Evolutionary conservation across 2,329 filamentous ascomycete genomes (phyloP).

Genomic region (Pseudopyrenochaeta lycopersici): DNA sequence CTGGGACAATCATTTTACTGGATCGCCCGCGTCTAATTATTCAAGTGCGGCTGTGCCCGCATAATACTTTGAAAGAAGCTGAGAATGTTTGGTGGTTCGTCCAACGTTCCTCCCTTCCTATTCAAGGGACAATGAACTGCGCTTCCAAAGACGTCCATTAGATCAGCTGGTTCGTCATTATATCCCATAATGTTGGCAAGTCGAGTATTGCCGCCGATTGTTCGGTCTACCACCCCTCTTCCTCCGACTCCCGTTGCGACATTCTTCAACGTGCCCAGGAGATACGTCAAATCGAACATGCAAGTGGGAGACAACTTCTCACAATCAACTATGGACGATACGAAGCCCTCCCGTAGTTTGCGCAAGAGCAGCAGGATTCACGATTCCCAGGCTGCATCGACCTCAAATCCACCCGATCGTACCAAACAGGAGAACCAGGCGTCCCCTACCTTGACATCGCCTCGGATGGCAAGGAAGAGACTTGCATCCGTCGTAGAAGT

Average conservation of each 20-base stretch:
- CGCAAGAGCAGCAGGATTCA: constrained; percentile 42
- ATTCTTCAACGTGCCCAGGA: constrained; percentile 46
- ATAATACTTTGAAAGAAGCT: constrained; percentile 48
- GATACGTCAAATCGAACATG: constrained; percentile 47
- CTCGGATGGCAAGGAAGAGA: constrained; percentile 35
- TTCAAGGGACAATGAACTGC: constrained; percentile 46
- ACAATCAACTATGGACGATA: constrained; percentile 28
- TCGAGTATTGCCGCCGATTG: constrained; percentile 44
- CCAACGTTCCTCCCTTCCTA: constrained; percentile 35
- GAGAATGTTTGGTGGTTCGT: constrained; percentile 30
- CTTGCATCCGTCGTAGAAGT: constrained; percentile 30
- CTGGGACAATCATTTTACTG: constrained; percentile 48
- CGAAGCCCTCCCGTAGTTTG: constrained; percentile 28
- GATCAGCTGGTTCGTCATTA: constrained; percentile 32
- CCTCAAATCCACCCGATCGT: constrained; percentile 21
- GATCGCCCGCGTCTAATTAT: constrained; percentile 29
- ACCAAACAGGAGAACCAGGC: constrained; percentile 28
- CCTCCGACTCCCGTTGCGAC: constrained; percentile 37
- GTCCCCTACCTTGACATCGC: constrained; percentile 26
- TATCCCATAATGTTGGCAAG: constrained; percentile 44
- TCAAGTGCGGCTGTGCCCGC: constrained; percentile 34
- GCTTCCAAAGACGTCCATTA: constrained; percentile 41
- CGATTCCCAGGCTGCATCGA: constrained; percentile 32
- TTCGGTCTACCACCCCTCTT: constrained; percentile 25
- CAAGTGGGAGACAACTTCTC: constrained; percentile 28